Evolutionary conservation across 169 alveolate genomes (phyloP), one percentile per base, ranked within the genome.

Genomic region (Cryptosporidium felis): DNA sequence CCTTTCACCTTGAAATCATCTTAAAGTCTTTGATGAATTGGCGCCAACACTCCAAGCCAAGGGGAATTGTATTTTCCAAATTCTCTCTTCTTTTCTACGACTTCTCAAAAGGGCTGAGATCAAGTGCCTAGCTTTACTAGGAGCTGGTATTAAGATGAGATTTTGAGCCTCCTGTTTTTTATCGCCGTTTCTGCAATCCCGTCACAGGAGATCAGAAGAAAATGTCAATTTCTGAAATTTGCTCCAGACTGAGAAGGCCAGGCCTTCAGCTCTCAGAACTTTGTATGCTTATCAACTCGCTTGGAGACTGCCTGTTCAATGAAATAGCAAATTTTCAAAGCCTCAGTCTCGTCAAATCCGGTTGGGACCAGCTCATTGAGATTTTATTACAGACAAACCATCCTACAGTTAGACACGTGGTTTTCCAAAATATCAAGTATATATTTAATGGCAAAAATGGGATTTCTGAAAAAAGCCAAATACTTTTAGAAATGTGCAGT

Each of bases 361-460:
- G 82, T 32, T 74, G 65, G 67, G 66, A 51, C 21, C 82, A 74
- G 45, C 56, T 74, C 0, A 45, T 74, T 26, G 82, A 74, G 10
- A 38, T 74, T 49, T 42, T 74, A 16, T n/a, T 32, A n/a, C 82
- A 74, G 41, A 74, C 82, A 6, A 74, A 6, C 36, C 63, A 74
- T 44, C 82, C 66, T 18, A 74, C 82, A 26, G 82, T 74, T n/a
- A 74, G 82, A 32, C 67, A 74, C 56, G 41, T 74, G 32, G 74
- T 67, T 38, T 74, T 74, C 45, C 67, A 74, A n/a, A 74, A 74
- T 10, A 45, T 74, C 0, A 51, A 42, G 34, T 51, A 74, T n/a
- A 49, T 74, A 53, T 42, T 74, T 2, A 61, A 61, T 36, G 36
- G 66, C 26, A 74, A 16, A 14, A 32, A 74, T 51, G 49, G 42